Conservation (phyloP, 2,329 filamentous ascomycete species). For the Talaromyces sp. region DNA sequence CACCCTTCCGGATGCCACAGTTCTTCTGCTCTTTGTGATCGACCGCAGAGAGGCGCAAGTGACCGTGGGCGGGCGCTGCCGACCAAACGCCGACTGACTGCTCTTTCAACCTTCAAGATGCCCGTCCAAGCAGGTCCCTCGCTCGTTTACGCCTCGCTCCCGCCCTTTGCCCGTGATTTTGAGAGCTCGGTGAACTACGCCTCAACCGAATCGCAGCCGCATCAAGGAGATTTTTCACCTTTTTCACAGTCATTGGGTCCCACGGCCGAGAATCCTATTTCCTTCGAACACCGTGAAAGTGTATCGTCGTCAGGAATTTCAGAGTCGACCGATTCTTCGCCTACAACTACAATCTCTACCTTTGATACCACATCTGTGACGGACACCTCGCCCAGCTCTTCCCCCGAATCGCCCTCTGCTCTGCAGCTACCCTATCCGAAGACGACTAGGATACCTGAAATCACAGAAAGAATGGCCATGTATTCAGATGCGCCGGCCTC, state of each 20-base stretch:
- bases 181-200: slow-evolving; percentile 31
- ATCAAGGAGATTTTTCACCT: slow-evolving; percentile 24
- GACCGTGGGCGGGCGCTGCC: slow-evolving; percentile 25
- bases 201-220: slow-evolving; percentile 19
- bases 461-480: slow-evolving; percentile 23
- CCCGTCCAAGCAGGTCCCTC: slow-evolving; percentile 38
- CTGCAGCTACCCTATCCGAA: slow-evolving; percentile 52
- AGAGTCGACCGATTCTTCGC: slow-evolving; percentile 87
- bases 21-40: slow-evolving; percentile 21
- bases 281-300: slow-evolving; percentile 39
- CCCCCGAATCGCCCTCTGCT: slow-evolving; percentile 80
- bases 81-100: slow-evolving; percentile 27
- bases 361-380: slow-evolving; percentile 86
- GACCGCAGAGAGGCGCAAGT: slow-evolving; percentile 22
- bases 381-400: slow-evolving; percentile 85
- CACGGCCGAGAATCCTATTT: slow-evolving; percentile 14
- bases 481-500: slow-evolving; percentile 21
- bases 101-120: slow-evolving; percentile 26
- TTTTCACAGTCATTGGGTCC: slow-evolving; percentile 9
- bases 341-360: slow-evolving; percentile 87
- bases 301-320: slow-evolving; percentile 49
- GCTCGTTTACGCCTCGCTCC: slow-evolving; percentile 43
- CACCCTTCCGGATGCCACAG: slow-evolving; percentile 26
- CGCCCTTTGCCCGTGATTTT: slow-evolving; percentile 51
- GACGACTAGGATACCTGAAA: slow-evolving; percentile 29